Base-by-base conservation (phyloP, 768 basidiomycete species). In the Lentinus brumalis region DNA sequence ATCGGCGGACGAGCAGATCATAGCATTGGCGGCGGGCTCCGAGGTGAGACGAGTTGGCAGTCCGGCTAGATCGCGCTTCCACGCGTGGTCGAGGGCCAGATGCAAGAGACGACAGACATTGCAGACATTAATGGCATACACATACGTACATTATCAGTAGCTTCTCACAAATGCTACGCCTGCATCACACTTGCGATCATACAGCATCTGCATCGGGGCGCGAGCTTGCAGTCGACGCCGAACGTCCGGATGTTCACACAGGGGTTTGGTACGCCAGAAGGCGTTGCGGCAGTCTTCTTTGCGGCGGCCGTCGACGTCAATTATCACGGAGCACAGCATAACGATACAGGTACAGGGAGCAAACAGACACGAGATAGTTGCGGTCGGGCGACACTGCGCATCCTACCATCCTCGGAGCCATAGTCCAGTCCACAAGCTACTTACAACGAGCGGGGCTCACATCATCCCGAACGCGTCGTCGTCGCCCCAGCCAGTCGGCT, bases 391-490 rank as follows among this genome's bases (percentile, higher is more conserved):
- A 18, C n/a, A 26, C 40, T 18, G 21, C 26, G 21, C 38, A 31
- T n/a, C 5, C 21, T 26, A 26, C 21, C 21, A 26, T 35, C 35
- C 6, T 35, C 35, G 3, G 35, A 35, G 7, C 35, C 7, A 26
- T 26, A 11, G 35, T 35, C 35, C 35, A 35, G 35, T 26, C 21
- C 21, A 26, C 21, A 26, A 35, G 35, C 35, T 7, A 35, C 35
- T 35, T 11, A 11, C 35, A 35, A 35, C 35, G 46, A 21, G 21
- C 10, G n/a, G 21, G 46, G 32, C 55, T 74, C 64, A 77, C 40
- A 85, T 68, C 83, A 91, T 86, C 42, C 89, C 88, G 87, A 91
- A 91, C 47, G 84, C 86, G 68, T 91, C 87, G 65, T 84, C 88
- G 53, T 86, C 85, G 39, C 88, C 89, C 89, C 89, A 91, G 26